A percentile compares a stretch with the other conserved stretches of the same genome.
Evolutionary conservation across 805 yeast species (phyloP).

Genomic region (Barnettozyma salicaria): DNA sequence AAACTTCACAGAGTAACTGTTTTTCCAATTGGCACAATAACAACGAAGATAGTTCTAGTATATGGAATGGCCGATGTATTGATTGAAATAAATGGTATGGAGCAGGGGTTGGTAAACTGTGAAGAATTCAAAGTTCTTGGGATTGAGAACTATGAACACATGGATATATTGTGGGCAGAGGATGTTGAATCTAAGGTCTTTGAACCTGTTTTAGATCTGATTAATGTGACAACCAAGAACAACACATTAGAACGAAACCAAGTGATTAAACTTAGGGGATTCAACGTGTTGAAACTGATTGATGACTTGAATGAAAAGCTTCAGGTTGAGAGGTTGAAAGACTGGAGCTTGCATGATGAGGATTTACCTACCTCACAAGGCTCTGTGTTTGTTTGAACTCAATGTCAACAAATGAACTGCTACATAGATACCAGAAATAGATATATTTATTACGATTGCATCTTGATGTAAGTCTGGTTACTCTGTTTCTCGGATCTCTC

Average conservation of each 20-base stretch:
- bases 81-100: constrained; percentile 62
- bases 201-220: constrained; percentile 39
- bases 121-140: constrained; percentile 32
- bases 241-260: too few species aligned
- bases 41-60: constrained; percentile 56
- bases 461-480: neutral
- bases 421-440: neutral
- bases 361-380: constrained; percentile 5
- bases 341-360: neutral
- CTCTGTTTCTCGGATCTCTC: constrained; percentile 40
- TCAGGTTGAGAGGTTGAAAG: neutral
- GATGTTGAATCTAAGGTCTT: constrained; percentile 42
- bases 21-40: constrained; percentile 49
- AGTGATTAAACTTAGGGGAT: too few species aligned
- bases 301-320: constrained; percentile 1
- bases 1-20: constrained; percentile 37
- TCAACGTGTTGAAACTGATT: too few species aligned
- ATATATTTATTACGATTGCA: neutral
- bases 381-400: constrained; percentile 10
- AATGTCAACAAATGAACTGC: neutral
- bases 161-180: constrained; percentile 75
- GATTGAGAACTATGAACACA: constrained; percentile 60
- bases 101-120: constrained; percentile 43
- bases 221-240: constrained; percentile 31
- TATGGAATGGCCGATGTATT: constrained; percentile 69